Evolutionary conservation across 116 monocot genomes (phyloP).

Genomic region (Papilionanthe hybrid): DNA sequence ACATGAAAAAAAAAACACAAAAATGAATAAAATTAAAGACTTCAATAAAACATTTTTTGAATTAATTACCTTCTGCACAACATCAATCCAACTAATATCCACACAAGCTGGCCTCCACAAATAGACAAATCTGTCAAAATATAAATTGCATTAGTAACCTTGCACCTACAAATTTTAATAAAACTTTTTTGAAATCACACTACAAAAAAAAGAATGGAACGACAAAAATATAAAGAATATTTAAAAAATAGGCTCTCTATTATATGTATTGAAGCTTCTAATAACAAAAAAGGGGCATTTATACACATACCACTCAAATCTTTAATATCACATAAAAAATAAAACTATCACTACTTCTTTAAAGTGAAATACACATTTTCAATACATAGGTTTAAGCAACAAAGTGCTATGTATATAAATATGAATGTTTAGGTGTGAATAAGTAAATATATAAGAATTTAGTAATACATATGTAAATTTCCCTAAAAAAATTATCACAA

Average conservation of each 20-base stretch:
- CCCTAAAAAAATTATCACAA: neutral
- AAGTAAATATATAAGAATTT: no score
- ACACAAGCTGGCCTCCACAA: neutral
- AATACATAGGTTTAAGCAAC: no score
- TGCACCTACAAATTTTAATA: neutral
- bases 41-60: neutral
- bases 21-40: neutral
- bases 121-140: neutral
- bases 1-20: neutral
- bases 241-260: neutral
- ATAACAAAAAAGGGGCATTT: neutral
- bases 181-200: neutral
- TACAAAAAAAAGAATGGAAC: neutral
- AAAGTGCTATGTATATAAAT: no score
- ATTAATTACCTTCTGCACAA: neutral
- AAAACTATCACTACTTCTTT: no score
- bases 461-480: no score
- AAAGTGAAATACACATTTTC: no score
- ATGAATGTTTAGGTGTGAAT: no score
- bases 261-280: neutral
- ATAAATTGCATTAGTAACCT: neutral
- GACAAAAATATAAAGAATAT: neutral
- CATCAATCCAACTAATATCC: neutral
- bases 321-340: no score
- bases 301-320: no score